Base-by-base conservation (phyloP, 208 protist species). In the Blechomonas ayalai region DNA sequence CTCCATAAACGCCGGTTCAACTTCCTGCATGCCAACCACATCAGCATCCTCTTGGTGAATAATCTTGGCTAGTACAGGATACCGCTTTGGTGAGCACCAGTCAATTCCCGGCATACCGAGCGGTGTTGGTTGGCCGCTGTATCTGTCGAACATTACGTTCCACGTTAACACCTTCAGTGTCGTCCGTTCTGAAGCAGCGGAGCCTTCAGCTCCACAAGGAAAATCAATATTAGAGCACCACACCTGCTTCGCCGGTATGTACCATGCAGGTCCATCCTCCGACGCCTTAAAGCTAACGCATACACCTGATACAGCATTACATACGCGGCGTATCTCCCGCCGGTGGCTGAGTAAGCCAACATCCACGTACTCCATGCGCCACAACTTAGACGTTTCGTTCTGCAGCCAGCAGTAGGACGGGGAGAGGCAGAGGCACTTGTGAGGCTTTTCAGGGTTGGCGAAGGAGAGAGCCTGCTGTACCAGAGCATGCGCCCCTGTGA, bases 81-180 rank as follows among this genome's bases (percentile, higher is more conserved):
- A 95, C 13, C 87, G 78, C 48, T 84, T 63, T n/a, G 66, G 61
- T 19, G 77, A 80, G 67, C 87, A 95, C 80, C 80, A 95, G 64
- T 95, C 82, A 36, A 95, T 92, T 40, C 87, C 87, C 2, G 87
- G 87, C 82, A 86, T 91, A 12, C 87, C 87, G 15, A 95, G 65
- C 27, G 87, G 87, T 2, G 87, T 95, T 10, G 82, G 82, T 53
- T 95, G 78, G 7, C 67, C 67, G 52, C 74, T 90, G 76, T 90
- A 95, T 5, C 87, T 69, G 50, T 95, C 82, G 56, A 95, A 95
- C 80, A 91, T 87, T 20, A 95, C 87, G 56, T 95, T 95, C 81
- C 82, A 95, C 47, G 87, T 86, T 20, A 95, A 60, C 43, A 92
- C 40, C 44, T 68, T 73, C 31, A 95, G 51, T 32, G 48, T 62